A percentile compares a stretch with the other conserved stretches of the same genome.
Conservation (phyloP, 495 filamentous ascomycete species). For the Annulohypoxylon stygium region DNA sequence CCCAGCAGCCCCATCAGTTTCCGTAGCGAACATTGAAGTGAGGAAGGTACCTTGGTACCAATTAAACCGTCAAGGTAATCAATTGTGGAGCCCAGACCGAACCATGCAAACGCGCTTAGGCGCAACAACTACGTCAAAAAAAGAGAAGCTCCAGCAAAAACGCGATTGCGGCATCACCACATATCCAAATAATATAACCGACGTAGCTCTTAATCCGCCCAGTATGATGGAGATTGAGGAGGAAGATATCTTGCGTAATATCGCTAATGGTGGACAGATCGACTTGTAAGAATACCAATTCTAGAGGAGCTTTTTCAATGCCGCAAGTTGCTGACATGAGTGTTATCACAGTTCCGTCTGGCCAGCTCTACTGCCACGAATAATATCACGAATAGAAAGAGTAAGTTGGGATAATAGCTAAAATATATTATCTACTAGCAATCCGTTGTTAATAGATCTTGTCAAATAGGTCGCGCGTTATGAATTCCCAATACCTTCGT, state of each 20-base stretch:
- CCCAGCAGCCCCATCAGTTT: neutral
- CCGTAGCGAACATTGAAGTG: neutral
- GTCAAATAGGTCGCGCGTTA: slow-evolving; percentile 54
- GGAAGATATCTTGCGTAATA: slow-evolving; percentile 72
- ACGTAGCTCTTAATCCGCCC: slow-evolving; percentile 20
- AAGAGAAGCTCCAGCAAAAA: slow-evolving; percentile 27
- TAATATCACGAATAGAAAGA: slow-evolving; percentile 59
- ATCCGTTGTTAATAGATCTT: slow-evolving; percentile 24
- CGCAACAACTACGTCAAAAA: slow-evolving; percentile 44
- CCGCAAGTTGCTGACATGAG: neutral
- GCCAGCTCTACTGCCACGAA: slow-evolving; percentile 54
- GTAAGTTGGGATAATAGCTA: slow-evolving; percentile 28
- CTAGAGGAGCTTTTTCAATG: neutral
- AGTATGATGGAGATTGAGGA: slow-evolving; percentile 67
- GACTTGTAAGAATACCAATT: slow-evolving; percentile 68
- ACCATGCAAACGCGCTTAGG: slow-evolving; percentile 27
- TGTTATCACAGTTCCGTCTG: slow-evolving; percentile 53
- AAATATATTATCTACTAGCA: neutral
- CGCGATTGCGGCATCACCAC: slow-evolving; percentile 32
- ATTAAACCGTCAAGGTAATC: slow-evolving; percentile 5
- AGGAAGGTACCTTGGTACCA: slow-evolving; percentile 7
- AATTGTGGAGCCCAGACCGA: slow-evolving; percentile 14
- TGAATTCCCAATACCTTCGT: slow-evolving; percentile 61
- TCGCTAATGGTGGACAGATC: slow-evolving; percentile 75
- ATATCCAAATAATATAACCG: neutral